Conservation (phyloP, 169 alveolate species). For the Plasmodium knowlesi region DNA sequence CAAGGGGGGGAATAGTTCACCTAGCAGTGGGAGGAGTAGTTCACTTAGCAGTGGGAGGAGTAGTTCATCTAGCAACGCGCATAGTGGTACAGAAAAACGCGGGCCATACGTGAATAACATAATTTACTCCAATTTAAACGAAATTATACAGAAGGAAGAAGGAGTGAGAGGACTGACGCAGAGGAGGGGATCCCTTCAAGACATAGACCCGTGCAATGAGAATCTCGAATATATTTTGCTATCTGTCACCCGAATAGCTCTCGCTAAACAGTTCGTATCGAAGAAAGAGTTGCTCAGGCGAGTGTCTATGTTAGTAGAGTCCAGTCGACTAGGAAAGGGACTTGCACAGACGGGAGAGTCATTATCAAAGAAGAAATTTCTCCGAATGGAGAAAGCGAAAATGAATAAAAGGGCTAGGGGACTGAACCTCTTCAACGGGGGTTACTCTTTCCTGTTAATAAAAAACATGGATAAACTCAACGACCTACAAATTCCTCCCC, state of each 20-base stretch:
- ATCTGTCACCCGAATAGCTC: slow-evolving; percentile 27
- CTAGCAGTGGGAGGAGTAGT: no score
- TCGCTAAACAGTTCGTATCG: slow-evolving; percentile 50
- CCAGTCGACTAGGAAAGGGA: neutral
- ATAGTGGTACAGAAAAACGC: neutral
- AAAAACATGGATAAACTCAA: slow-evolving; percentile 24
- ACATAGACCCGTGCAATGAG: slow-evolving; percentile 12
- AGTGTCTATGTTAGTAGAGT: neutral
- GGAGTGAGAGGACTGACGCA: slow-evolving; percentile 7
- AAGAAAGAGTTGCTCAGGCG: neutral
- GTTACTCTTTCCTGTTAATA: slow-evolving; percentile 38
- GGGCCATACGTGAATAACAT: slow-evolving; percentile 27
- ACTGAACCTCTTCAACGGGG: slow-evolving; percentile 50
- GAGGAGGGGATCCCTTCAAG: neutral
- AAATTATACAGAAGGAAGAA: slow-evolving; percentile 25
- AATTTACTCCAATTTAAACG: slow-evolving; percentile 26
- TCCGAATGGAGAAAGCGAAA: no score
- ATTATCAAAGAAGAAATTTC: neutral
- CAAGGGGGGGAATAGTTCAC: neutral
- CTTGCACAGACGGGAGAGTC: neutral
- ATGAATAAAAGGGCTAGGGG: neutral
- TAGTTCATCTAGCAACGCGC: no score
- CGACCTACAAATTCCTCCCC: neutral
- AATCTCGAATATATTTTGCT: slow-evolving; percentile 25
- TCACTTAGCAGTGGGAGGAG: neutral